phyloP scores from a whole-genome alignment of 1,139 yeast genomes.

The Meyerozyma sp. region DNA sequence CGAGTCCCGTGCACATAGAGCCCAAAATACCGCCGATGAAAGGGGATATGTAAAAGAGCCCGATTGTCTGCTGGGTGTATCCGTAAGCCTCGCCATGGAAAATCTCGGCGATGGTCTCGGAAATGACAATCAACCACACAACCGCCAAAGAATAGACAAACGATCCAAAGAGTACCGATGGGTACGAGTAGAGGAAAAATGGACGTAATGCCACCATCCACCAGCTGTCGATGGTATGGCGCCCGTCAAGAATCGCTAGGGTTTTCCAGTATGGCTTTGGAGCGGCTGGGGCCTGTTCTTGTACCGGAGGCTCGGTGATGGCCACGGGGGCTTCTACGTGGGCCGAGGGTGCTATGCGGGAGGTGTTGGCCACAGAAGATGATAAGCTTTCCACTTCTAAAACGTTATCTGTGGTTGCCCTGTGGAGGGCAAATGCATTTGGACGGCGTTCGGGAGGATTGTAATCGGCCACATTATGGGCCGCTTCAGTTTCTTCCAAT shows the following conservation, averaged over 20 bases:
- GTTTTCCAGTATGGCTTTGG: conserved; percentile 14
- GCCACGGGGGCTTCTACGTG: conserved; percentile 13
- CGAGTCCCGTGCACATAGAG: conserved; percentile 47
- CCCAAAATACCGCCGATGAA: conserved; percentile 58
- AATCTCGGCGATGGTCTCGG: conserved; percentile 51
- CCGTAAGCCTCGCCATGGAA: conserved; percentile 43
- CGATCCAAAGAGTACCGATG: conserved; percentile 50
- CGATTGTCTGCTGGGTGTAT: conserved; percentile 44
- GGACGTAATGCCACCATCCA: conserved; percentile 58
- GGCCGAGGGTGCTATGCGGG: conserved; percentile 1
- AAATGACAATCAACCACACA: conserved; percentile 59
- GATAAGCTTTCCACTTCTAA: conserved; percentile 15
- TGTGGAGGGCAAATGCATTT: conserved; percentile 26
- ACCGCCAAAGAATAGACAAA: conserved; percentile 52
- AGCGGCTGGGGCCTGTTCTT: conserved; percentile 2
- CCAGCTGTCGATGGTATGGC: conserved; percentile 47
- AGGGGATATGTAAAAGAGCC: conserved; percentile 54
- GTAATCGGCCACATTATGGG: conserved; percentile 32
- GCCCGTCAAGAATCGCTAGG: conserved; percentile 33
- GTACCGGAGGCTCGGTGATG: conserved; percentile 10
- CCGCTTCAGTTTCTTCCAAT: conserved; percentile 43
- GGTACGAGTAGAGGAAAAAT: conserved; percentile 46
- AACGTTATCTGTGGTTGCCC: conserved; percentile 14
- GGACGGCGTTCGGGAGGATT: conserved; percentile 26
- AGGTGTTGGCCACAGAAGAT: conserved; percentile 12